Evolutionary conservation across 1,139 yeast species (phyloP).

Genomic region (Yamadazyma mexicana): DNA sequence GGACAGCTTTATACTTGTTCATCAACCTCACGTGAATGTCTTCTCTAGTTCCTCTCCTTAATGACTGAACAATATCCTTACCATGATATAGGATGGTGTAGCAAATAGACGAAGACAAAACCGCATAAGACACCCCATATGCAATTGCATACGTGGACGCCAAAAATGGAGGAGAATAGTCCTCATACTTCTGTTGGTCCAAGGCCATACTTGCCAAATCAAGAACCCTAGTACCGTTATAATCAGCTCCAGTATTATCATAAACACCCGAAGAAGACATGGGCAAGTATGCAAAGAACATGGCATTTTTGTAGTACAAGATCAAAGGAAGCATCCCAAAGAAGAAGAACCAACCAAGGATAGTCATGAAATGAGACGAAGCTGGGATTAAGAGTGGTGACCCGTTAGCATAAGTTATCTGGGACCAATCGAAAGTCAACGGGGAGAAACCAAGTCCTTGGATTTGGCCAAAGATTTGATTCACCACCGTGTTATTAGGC

Average conservation of each 20-base stretch:
- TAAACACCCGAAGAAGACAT: slow-evolving; percentile 48
- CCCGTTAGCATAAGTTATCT: slow-evolving; percentile 21
- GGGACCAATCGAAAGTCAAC: slow-evolving; percentile 51
- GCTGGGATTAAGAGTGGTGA: slow-evolving; percentile 43
- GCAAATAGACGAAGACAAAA: slow-evolving; percentile 45
- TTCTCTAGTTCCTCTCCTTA: slow-evolving; percentile 37
- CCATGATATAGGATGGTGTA: slow-evolving; percentile 50
- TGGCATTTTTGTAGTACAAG: slow-evolving; percentile 51
- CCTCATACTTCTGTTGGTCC: slow-evolving; percentile 39
- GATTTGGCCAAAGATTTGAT: slow-evolving; percentile 54
- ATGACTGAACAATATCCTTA: slow-evolving; percentile 44
- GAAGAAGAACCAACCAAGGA: slow-evolving; percentile 31
- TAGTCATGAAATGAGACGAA: slow-evolving; percentile 36
- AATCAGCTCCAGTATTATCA: slow-evolving; percentile 48
- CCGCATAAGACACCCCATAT: slow-evolving; percentile 57
- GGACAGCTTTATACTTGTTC: slow-evolving; percentile 56
- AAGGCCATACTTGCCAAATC: slow-evolving; percentile 31
- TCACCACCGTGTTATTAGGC: slow-evolving; percentile 38
- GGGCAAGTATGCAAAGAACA: slow-evolving; percentile 54
- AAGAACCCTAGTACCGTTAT: slow-evolving; percentile 42
- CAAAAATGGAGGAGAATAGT: slow-evolving; percentile 48
- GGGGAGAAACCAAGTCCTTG: slow-evolving; percentile 62
- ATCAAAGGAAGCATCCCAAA: slow-evolving; percentile 34
- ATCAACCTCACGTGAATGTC: slow-evolving; percentile 61
- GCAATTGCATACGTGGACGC: slow-evolving; percentile 40